Evolutionary conservation across 129 eudicot genomes (phyloP), one percentile per base, ranked within the genome.

Genomic region (Sambucus nigra): DNA sequence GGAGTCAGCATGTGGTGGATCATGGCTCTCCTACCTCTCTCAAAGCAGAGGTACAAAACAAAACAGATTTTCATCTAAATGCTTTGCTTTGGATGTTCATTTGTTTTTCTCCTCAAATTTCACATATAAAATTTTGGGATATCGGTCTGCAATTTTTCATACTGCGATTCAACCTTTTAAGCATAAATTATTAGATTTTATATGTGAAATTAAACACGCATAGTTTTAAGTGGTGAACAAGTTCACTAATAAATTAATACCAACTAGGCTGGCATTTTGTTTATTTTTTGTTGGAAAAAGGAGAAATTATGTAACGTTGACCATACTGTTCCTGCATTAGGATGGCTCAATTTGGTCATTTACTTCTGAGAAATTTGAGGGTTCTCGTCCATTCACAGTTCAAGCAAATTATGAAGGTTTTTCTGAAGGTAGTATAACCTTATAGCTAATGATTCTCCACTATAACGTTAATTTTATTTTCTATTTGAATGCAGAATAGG

Each of bases 341-440:
- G 94, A 84, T 28, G 94, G 84, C 38, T 76, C 87, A 22, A 73
- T 84, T 2, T 84, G 94, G 94, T 65, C 47, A 57, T 84, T 84
- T 41, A 79, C 94, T 5, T 59, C 72, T 45, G 79, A 80, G 53
- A 35, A 49, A 18, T 84, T 76, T 8, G 70, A 76, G 59, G 94
- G 81, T 27, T 66, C 65, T 48, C 87, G 77, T 14, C 81, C 94
- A 0, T 79, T 79, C 20, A 84, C 94, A 0, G 71, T 84, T 17
- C 78, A 83, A 58, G 87, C 87, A 32, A 83, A 70, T 55, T 79
- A 69, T 48, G 79, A 73, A 57, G 94, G 84, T 7, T 76, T 84
- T 47, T 53, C 66, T 28, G 87, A 84, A 70, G 94, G 94, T 83
- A 33, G 15, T 24, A 22, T 48, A 24, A 25, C 25, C 42, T 9